Base-by-base conservation (phyloP, 441 rosid species). In the Daphne laureola region DNA sequence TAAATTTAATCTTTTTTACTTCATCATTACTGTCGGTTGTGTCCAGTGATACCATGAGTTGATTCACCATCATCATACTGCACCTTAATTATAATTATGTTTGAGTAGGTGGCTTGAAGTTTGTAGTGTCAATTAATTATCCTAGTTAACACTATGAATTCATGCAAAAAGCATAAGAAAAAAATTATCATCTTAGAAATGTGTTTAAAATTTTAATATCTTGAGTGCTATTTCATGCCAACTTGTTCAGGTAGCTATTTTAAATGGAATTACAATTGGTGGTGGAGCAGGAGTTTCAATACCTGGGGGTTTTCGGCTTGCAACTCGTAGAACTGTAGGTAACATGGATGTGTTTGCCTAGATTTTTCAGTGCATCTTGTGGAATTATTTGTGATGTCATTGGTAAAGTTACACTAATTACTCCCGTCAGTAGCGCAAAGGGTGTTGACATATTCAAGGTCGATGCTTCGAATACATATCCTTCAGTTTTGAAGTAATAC, bases 201-300 rank as follows among this genome's bases (percentile, higher is more conserved):
- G 44, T 49, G 43, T 38, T 5, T 4, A 31, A 21, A 45, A 14
- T 27, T 27, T 46, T 31, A 31, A 31, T 31, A 6, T 31, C 2
- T 0, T 31, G 11, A 51, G 61, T 41, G 51, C 51, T 21, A 40
- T 49, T 23, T 51, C 14, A 59, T 40, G 38, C 11, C 11, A 9
- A 31, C 51, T 76, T 36, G 41, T 72, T 44, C 60, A 91, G 98
- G 95, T 88, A 69, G 95, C 96, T 45, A 60, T 88, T 52, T 72
- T 88, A 73, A 66, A 92, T 58, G 98, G 96, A 58, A 76, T 81
- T 64, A 88, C 96, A 42, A 89, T 92, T 96, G 96, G 96, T 51
- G 98, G 98, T 45, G 95, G 98, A 31, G 80, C 88, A 57, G 96
- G 96, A 73, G 78, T 92, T 73, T 89, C 98, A n/a, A 80, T 92